These are phyloP conservation scores for Mycena alexandri DNA, from an alignment of 768 basidiomycete genomes.

Conservation along the genomic window DNA sequence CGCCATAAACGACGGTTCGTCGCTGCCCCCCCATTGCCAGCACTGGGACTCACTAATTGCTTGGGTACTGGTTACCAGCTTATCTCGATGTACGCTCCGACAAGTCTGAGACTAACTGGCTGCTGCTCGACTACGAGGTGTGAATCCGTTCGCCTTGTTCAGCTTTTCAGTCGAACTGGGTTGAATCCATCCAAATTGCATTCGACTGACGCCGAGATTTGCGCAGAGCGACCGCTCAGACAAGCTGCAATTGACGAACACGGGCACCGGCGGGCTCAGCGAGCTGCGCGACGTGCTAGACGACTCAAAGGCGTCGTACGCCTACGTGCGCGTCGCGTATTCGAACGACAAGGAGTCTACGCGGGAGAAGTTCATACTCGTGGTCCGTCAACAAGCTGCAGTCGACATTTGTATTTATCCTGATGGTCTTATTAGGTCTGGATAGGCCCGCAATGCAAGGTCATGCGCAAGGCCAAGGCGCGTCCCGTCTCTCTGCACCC, in stretches of 20 bases:
- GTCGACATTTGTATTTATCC: no score
- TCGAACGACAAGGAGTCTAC: conserved; percentile 88
- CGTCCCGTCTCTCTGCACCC: conserved; percentile 43
- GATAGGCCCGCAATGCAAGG: conserved; percentile 86
- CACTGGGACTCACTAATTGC: conserved; percentile 34
- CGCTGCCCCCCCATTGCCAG: conserved; percentile 33
- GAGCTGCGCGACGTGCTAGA: conserved; percentile 82
- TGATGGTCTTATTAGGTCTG: conserved; percentile 59
- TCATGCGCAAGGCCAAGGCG: conserved; percentile 95
- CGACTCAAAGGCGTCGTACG: conserved; percentile 84
- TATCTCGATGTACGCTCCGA: conserved; percentile 89
- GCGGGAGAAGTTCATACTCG: conserved; percentile 90
- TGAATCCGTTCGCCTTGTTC: background rate
- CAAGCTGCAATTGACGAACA: conserved; percentile 85
- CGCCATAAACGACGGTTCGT: conserved; percentile 78
- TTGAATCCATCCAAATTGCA: background rate
- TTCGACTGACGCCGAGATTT: background rate
- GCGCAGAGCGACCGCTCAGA: conserved; percentile 79
- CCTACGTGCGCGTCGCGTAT: conserved; percentile 87
- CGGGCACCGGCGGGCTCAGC: conserved; percentile 80
- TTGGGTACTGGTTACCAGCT: conserved; percentile 58
- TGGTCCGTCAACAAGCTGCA: conserved; percentile 53
- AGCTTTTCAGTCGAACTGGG: background rate
- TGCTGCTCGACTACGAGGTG: conserved; percentile 89
- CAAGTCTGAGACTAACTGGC: conserved; percentile 91